Percentiles rank a stretch among this genome's conserved stretches.
These are phyloP conservation scores for Malassezia dermatis DNA, from an alignment of 1,284 basidiomycete species.

Conservation along the genomic window DNA sequence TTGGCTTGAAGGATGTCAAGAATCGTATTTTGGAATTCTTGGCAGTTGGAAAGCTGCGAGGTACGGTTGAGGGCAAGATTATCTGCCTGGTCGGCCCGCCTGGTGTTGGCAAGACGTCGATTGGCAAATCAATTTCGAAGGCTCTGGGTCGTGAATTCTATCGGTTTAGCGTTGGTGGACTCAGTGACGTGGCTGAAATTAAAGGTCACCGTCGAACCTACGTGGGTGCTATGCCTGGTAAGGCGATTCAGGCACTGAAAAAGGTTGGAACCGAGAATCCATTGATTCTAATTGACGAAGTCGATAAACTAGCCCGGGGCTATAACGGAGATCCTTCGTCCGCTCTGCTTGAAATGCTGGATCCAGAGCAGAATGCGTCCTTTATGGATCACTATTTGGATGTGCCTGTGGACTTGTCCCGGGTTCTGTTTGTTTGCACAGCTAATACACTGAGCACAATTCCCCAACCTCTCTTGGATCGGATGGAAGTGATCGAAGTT, in stretches of 20 bases:
- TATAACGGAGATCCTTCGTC: slow-evolving; percentile 92
- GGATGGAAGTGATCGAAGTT: slow-evolving; percentile 85
- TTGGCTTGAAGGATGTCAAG: slow-evolving; percentile 86
- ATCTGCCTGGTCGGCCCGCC: slow-evolving; percentile 92
- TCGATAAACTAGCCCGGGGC: slow-evolving; percentile 92
- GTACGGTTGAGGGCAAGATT: slow-evolving; percentile 96
- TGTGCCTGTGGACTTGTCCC: slow-evolving; percentile 88
- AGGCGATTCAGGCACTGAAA: slow-evolving; percentile 94
- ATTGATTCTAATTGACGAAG: slow-evolving; percentile 81
- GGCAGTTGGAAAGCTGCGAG: slow-evolving; percentile 89
- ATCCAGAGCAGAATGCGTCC: slow-evolving; percentile 91
- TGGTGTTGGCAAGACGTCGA: slow-evolving; percentile 85
- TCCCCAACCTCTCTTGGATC: slow-evolving; percentile 85
- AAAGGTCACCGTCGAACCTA: slow-evolving; percentile 96
- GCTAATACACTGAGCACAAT: slow-evolving; percentile 69
- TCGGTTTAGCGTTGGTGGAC: slow-evolving; percentile 89
- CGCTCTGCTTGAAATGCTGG: slow-evolving; percentile 90
- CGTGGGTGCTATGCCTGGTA: slow-evolving; percentile 79
- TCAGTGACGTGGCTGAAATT: slow-evolving; percentile 97
- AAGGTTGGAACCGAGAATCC: slow-evolving; percentile 95
- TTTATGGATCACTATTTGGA: slow-evolving; percentile 98
- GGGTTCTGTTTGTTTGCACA: slow-evolving; percentile 94
- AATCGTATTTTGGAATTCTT: slow-evolving; percentile 95
- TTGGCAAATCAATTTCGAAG: slow-evolving; percentile 77
- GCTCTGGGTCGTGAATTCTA: slow-evolving; percentile 79